Percentiles rank a stretch among this genome's conserved stretches.
These are phyloP conservation scores for Aspergillus mulundensis DNA, from an alignment of 495 filamentous ascomycete species.

Conservation along the genomic window DNA sequence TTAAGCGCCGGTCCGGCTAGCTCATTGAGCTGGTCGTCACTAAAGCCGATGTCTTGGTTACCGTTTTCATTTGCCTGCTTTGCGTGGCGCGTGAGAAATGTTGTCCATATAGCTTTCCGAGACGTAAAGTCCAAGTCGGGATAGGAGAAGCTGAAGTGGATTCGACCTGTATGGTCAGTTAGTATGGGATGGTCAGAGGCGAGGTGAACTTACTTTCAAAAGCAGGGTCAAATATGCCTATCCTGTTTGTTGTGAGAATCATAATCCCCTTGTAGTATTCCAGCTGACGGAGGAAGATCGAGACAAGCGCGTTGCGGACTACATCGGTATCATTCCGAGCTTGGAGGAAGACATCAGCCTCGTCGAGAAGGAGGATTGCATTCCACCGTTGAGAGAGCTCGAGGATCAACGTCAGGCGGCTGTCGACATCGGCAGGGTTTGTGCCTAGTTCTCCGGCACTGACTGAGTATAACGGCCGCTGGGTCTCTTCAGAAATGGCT, in stretches of 20 bases:
- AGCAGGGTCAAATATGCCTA: background rate
- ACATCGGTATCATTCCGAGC: background rate
- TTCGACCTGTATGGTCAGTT: background rate
- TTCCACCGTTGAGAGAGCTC: slow-evolving; percentile 48
- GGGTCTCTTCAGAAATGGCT: slow-evolving; percentile 48
- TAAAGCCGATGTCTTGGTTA: background rate
- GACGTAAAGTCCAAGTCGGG: background rate
- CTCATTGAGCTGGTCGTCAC: background rate
- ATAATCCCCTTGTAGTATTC: slow-evolving; percentile 8
- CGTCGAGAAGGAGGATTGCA: slow-evolving; percentile 41
- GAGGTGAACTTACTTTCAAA: background rate
- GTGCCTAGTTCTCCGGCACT: slow-evolving; percentile 50
- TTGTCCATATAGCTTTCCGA: background rate
- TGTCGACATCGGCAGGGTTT: slow-evolving; percentile 44
- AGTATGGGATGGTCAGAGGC: background rate
- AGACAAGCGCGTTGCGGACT: slow-evolving; percentile 5
- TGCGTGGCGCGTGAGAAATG: background rate
- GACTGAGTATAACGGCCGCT: slow-evolving; percentile 49
- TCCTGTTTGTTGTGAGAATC: slow-evolving; percentile 6
- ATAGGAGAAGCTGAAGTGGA: slow-evolving; percentile 1
- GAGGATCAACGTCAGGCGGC: slow-evolving; percentile 42
- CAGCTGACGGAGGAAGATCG: slow-evolving; percentile 3
- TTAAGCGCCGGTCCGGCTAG: background rate
- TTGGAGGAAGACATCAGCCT: slow-evolving; percentile 9
- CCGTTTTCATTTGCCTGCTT: background rate